Percentiles rank a stretch among this genome's conserved stretches.
These are phyloP conservation scores for Phytophthora pistaciae DNA, from an alignment of 352 stramenopile genomes.

Conservation along the genomic window DNA sequence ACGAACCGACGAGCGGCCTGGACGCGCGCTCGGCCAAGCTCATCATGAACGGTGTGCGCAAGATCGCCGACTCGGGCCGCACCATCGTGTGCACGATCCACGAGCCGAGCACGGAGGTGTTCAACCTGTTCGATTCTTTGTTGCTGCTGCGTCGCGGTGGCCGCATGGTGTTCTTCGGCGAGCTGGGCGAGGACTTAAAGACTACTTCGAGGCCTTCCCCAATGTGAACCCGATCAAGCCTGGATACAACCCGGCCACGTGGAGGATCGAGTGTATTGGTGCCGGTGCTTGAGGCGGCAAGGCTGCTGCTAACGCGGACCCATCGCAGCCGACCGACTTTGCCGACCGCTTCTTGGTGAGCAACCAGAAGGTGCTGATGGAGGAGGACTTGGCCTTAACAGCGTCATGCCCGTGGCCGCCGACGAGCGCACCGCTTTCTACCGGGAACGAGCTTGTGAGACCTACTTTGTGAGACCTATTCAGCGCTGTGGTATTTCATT, in stretches of 20 bases:
- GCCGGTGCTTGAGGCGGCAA: conserved; percentile 44
- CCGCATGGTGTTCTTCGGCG: conserved; percentile 38
- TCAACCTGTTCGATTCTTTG: conserved; percentile 39
- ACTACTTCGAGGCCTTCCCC: conserved; percentile 77
- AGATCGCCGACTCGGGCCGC: conserved; percentile 65
- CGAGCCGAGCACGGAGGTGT: conserved; percentile 29
- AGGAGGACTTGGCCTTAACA: conserved; percentile 47
- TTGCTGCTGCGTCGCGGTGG: conserved; percentile 36
- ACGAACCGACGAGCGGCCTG: conserved; percentile 78
- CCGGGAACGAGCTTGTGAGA: conserved; percentile 66
- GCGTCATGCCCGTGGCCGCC: conserved; percentile 28
- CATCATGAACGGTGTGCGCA: conserved; percentile 81
- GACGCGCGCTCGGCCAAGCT: conserved; percentile 84
- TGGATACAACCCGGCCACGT: conserved; percentile 49
- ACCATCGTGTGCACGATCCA: conserved; percentile 28
- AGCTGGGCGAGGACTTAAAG: conserved; percentile 54
- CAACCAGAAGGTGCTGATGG: conserved; percentile 46
- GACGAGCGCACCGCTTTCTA: conserved; percentile 46
- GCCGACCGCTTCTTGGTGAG: conserved; percentile 44
- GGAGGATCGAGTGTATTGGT: conserved; percentile 41
- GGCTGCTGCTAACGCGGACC: conserved; percentile 29
- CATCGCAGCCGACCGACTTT: conserved; percentile 29
- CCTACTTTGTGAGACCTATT: conserved; percentile 90
- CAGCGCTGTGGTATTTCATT: conserved; percentile 69
- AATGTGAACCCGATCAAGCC: conserved; percentile 52